Evolutionary conservation across 345 rosid species (phyloP).

Genomic region (Sapria himalayana): DNA sequence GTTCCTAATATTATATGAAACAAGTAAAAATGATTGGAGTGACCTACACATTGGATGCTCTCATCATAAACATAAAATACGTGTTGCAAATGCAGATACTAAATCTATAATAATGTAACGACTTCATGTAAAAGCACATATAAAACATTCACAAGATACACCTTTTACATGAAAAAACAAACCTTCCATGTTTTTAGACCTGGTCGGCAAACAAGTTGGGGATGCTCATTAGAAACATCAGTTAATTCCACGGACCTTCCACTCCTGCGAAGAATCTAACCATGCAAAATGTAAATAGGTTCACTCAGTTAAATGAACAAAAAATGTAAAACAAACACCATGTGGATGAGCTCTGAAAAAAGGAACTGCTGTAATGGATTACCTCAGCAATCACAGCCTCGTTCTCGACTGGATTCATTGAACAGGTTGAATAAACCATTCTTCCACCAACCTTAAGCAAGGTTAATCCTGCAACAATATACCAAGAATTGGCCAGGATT

Average conservation of each 20-base stretch:
- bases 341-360: background rate
- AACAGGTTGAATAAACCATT: slow-evolving; percentile 94
- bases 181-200: slow-evolving; percentile 92
- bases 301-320: too few species aligned
- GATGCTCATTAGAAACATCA: slow-evolving; percentile 60
- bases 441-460: slow-evolving; percentile 85
- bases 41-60: too few species aligned
- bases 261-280: slow-evolving; percentile 65
- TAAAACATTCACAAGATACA: background rate
- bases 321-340: slow-evolving; percentile 3
- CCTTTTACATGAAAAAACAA: slow-evolving; percentile 9
- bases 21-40: too few species aligned
- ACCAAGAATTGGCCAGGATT: too few species aligned
- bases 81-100: slow-evolving; percentile 1
- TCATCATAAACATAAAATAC: too few species aligned
- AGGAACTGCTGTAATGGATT: slow-evolving; percentile 5
- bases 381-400: slow-evolving; percentile 99
- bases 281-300: too few species aligned
- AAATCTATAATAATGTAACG: background rate
- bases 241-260: slow-evolving; percentile 67
- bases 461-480: slow-evolving; percentile 39
- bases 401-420: slow-evolving; percentile 94
- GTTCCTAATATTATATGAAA: too few species aligned
- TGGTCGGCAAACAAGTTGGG: slow-evolving; percentile 66
- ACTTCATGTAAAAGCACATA: background rate